A percentile compares a stretch with the other conserved stretches of the same genome.
These are phyloP conservation scores for Penicillium sp. DNA, from an alignment of 2,329 filamentous ascomycete species.

Conservation along the genomic window DNA sequence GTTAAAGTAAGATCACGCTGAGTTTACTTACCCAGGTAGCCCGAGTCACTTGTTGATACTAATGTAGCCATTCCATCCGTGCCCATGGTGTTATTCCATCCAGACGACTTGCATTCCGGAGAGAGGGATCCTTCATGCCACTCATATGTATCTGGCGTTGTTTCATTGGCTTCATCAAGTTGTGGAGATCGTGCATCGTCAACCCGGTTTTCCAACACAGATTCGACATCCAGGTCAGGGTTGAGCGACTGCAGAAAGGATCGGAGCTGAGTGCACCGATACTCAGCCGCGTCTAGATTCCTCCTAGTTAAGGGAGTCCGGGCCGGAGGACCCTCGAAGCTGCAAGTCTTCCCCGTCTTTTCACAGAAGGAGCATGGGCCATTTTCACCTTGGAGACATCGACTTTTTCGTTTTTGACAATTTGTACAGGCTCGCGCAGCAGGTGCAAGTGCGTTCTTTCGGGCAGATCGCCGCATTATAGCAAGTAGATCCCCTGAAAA, in stretches of 20 bases:
- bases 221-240: conserved; percentile 8
- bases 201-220: conserved; percentile 9
- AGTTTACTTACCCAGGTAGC: conserved; percentile 5
- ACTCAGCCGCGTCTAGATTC: conserved; percentile 8
- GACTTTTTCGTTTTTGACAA: conserved; percentile 9
- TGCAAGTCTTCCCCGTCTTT: conserved; percentile 6
- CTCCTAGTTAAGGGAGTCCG: conserved; percentile 10
- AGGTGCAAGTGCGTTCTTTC: not conserved
- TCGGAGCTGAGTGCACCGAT: conserved; percentile 11
- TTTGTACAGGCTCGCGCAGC: conserved; percentile 4
- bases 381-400: not conserved
- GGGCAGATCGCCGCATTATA: not conserved
- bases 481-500: not conserved
- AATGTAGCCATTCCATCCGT: conserved; percentile 12
- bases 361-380: conserved; percentile 7
- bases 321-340: conserved; percentile 7
- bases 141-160: conserved; percentile 7
- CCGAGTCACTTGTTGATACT: conserved; percentile 4
- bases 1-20: too few relatives aligned
- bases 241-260: conserved; percentile 6
- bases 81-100: not conserved
- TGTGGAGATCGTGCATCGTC: not conserved
- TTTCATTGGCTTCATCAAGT: not conserved
- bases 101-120: not conserved
- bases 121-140: conserved; percentile 10